These are phyloP conservation scores for Silene noctiflora DNA, from an alignment of 179 eudicot species.

Conservation along the genomic window DNA sequence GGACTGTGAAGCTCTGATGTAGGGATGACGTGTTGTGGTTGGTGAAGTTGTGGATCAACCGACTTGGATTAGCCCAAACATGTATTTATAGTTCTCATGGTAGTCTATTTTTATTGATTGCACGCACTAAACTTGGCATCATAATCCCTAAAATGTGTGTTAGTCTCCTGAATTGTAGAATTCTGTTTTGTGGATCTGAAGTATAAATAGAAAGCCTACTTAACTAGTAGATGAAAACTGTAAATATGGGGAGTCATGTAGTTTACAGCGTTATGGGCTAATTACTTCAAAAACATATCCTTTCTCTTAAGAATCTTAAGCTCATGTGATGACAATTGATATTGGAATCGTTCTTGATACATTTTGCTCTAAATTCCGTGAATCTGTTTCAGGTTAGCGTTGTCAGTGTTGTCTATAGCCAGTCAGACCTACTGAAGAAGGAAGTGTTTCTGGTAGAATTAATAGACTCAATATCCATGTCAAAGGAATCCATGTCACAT, in stretches of 20 bases:
- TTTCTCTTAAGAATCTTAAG: too few species aligned
- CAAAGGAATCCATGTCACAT: constrained; percentile 89
- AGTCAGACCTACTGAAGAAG: constrained; percentile 89
- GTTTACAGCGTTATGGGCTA: background rate
- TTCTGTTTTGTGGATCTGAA: background rate
- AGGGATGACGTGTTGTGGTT: background rate
- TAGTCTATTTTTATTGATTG: too few species aligned
- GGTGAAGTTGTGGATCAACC: too few species aligned
- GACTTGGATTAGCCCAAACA: too few species aligned
- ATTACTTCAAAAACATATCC: background rate
- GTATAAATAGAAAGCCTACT: background rate
- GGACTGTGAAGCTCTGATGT: background rate
- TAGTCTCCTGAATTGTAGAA: background rate
- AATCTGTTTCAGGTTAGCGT: constrained; percentile 62
- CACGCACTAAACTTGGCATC: too few species aligned
- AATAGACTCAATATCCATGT: constrained; percentile 82
- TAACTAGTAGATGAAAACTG: background rate
- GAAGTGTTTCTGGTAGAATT: constrained; percentile 92
- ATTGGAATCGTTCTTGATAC: background rate
- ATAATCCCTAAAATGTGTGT: background rate
- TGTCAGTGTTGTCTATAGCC: constrained; percentile 94
- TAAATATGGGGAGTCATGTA: background rate
- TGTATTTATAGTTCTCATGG: too few species aligned
- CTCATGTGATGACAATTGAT: constrained; percentile 1
- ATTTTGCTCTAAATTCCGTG: background rate